Evolutionary conservation across 1,284 basidiomycete genomes (phyloP), one percentile per base, ranked within the genome.

Genomic region (Stereum hirsutum): DNA sequence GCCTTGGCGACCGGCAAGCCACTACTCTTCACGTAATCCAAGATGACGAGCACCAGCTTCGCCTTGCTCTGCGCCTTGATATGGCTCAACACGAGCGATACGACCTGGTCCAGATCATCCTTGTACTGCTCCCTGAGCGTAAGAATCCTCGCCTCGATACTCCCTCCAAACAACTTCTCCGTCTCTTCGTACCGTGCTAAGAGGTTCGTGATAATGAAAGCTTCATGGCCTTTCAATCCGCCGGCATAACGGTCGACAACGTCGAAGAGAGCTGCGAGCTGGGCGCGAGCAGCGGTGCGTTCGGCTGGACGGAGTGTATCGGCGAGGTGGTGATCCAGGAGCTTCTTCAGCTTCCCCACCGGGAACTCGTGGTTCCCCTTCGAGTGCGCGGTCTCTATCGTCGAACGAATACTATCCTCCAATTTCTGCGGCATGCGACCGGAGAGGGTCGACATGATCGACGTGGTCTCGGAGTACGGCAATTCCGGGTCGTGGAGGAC

Each of bases 11-110:
- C 76, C 36, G 81, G 84, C 43, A 88, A 68, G 14, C 76, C 73
- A 49, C 74, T 83, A 38, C 72, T 70, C 68, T 95, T 95, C 65
- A 96, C 75, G 52, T 93, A 78, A 54, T 98, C 93, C 36, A 99
- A 73, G 34, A 99, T 69, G 12, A 80, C 75, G 43, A 94, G 74
- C 43, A 97, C 74, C 37, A 99, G 76, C 55, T 89, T 91, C 53
- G 84, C 84, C 72, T 99, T 99, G 66, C 88, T 84, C 54, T 88
- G 85, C 15, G 91, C 89, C 68, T 94, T 96, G 67, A 90, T 89
- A 66, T 99, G 96, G 52, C 95, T 96, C 43, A 97, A 75, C 21
- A 97, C 91, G 31, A 95, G 72, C 42, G 75, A 76, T 39, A 88
- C 85, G 24, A 94, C 95, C 55, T 86, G 82, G 64, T 96, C 92